Percentiles rank a stretch among this genome's conserved stretches.
Conservation (phyloP, 305 asterid species). For the Solanum hybrid region DNA sequence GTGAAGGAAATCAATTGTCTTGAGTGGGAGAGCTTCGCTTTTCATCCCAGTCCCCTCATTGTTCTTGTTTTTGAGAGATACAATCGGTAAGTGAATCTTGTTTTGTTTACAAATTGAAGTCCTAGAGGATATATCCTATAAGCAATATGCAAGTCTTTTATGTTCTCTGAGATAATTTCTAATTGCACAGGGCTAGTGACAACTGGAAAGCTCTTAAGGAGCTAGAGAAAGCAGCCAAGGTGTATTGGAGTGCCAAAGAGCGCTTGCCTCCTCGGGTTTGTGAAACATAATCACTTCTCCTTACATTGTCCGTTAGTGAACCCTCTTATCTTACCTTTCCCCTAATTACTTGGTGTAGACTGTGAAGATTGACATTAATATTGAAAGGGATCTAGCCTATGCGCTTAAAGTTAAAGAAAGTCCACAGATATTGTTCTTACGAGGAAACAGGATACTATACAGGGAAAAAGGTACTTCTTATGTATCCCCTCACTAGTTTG, state of each 20-base stretch:
- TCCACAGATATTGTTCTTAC: conserved; percentile 78
- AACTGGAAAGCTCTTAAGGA: conserved; percentile 89
- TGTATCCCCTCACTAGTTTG: background rate
- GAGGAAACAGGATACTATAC: conserved; percentile 69
- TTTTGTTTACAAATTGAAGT: background rate
- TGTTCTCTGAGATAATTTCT: background rate
- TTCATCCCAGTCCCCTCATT: conserved; percentile 92
- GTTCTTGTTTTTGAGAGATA: conserved; percentile 90
- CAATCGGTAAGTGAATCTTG: conserved; percentile 41
- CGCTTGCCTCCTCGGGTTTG: conserved; percentile 94
- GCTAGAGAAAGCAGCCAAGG: conserved; percentile 83
- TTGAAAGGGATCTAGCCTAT: conserved; percentile 87
- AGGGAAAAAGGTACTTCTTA: conserved; percentile 59
- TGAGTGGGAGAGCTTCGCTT: conserved; percentile 98
- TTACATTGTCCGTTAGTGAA: background rate
- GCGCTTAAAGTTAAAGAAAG: conserved; percentile 84
- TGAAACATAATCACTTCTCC: conserved; percentile 4
- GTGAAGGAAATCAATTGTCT: conserved; percentile 90
- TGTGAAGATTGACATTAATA: conserved; percentile 77
- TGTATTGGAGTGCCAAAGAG: conserved; percentile 84
- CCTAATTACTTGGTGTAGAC: conserved; percentile 42
- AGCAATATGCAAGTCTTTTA: background rate
- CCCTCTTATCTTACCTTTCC: background rate
- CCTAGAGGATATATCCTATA: background rate
- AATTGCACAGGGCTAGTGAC: conserved; percentile 63